Evolutionary conservation across 140 eudicot genomes (phyloP), one percentile per base, ranked within the genome.

Genomic region (Ambrosia hybrid): DNA sequence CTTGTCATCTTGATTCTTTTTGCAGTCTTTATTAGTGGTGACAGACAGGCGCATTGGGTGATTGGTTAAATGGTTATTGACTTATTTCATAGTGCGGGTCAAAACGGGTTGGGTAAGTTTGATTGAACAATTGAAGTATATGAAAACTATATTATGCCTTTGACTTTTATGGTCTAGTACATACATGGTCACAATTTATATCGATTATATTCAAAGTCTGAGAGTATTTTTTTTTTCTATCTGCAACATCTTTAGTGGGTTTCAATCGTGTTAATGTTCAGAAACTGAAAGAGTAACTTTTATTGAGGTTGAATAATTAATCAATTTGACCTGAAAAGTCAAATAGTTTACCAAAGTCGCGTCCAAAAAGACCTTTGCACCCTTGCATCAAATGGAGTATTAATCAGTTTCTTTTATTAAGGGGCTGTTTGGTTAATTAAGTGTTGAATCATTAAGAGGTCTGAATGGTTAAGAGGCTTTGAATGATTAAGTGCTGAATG

Each of bases 1-100:
- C 65, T 77, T 51, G 52, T 72, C 62, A 1, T 48, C 71, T 63
- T 48, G 45, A 58, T 58, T 67, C 52, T 74, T 62, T 63, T 52
- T 51, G 5, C 34, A 8, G 52, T 39, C 9, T 41, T 7, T 41
- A 41, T 41, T 41, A 41, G 46, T 41, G 46, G 26, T 21, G 26
- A 21, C 26, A 0, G 26, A 41, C 6, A 39, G 7, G 45, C 45
- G 6, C 8, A 9, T 41, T 41, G 9, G 46, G 46, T 41, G 8
- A 41, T 41, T 41, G 46, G 46, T 41, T 9, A 41, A 41, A 41
- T 41, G 46, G 46, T 21, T 21, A 21, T 21, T 21, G 26, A 21
- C 1, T 41, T 41, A 41, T 41, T 41, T 4, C 2, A 41, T 41
- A 41, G 46, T 1, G 46, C 46, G 46, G 45, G 46, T 41, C 46